phyloP scores from a whole-genome alignment of 257 asterid species.

The Solanum bulbocastanum region DNA sequence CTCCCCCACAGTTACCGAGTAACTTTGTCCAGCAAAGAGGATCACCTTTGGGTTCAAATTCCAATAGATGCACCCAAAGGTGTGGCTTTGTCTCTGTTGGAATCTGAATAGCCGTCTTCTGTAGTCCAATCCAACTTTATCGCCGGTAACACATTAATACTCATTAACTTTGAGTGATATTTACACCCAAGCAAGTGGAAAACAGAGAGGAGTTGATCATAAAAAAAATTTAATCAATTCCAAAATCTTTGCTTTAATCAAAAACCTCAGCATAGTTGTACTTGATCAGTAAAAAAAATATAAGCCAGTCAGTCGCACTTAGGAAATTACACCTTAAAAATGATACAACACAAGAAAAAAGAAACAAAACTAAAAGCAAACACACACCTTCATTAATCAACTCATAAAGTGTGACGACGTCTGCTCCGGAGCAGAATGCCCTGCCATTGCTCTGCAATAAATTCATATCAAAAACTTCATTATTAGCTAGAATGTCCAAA shows the following conservation, averaged over 20 bases:
- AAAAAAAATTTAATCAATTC: neutral
- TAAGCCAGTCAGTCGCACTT: neutral
- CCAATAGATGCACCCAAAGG: neutral
- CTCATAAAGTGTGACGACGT: conserved; percentile 48
- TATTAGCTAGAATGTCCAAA: neutral
- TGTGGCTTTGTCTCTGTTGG: neutral
- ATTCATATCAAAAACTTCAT: conserved; percentile 13
- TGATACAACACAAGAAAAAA: neutral
- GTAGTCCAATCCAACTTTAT: neutral
- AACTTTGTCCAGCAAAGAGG: neutral
- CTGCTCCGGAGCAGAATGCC: conserved; percentile 88
- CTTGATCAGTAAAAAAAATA: neutral
- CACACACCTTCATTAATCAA: conserved; percentile 76
- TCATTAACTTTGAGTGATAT: neutral
- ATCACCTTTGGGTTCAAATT: neutral
- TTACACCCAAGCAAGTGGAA: neutral
- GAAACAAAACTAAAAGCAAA: neutral
- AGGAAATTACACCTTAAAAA: neutral
- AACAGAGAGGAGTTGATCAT: neutral
- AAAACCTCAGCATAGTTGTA: neutral
- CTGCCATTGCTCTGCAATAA: conserved; percentile 53
- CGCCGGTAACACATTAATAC: neutral
- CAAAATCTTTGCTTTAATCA: neutral
- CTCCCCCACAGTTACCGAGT: neutral
- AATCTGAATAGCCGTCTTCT: neutral